These are phyloP conservation scores for Magnaporthiopsis rhizophila DNA, from an alignment of 2,329 filamentous ascomycete genomes.

Conservation along the genomic window DNA sequence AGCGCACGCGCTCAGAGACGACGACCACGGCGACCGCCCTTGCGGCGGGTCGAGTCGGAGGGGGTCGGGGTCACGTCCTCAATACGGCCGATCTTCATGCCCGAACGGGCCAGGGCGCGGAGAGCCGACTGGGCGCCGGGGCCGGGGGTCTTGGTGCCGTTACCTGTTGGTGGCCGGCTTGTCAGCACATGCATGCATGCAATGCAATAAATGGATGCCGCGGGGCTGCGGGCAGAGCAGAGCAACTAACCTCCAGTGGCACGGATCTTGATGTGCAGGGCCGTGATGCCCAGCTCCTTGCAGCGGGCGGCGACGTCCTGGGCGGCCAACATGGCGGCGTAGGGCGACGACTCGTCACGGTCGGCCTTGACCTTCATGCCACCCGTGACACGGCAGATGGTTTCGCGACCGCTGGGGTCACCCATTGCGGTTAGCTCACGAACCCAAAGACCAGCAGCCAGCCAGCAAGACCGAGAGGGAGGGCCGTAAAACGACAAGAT, in stretches of 20 bases:
- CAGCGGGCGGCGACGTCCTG: slow-evolving; percentile 91
- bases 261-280: slow-evolving; percentile 99
- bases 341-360: slow-evolving; percentile 98
- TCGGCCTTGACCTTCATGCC: slow-evolving; percentile 99
- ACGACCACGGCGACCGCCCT: slow-evolving; percentile 99
- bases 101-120: slow-evolving; percentile 95
- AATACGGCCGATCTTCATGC: slow-evolving; percentile 99
- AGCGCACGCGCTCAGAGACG: slow-evolving; percentile 70
- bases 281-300: slow-evolving; percentile 69
- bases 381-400: slow-evolving; percentile 98
- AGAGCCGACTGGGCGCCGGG: slow-evolving; percentile 98
- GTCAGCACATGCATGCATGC: background rate
- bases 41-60: slow-evolving; percentile 98
- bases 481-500: too few relatives aligned
- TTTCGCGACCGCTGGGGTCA: slow-evolving; percentile 93
- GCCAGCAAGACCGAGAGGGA: background rate
- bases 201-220: background rate
- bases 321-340: slow-evolving; percentile 99
- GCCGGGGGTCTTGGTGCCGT: slow-evolving; percentile 99
- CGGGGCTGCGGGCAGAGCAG: background rate
- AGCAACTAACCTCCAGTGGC: slow-evolving; percentile 77
- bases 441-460: background rate
- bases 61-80: slow-evolving; percentile 99
- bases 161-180: slow-evolving; percentile 48
- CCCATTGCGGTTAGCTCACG: slow-evolving; percentile 31